A percentile compares a stretch with the other conserved stretches of the same genome.
These are phyloP conservation scores for Linnemannia exigua DNA, from an alignment of 192 early-diverging fungal species.

Conservation along the genomic window DNA sequence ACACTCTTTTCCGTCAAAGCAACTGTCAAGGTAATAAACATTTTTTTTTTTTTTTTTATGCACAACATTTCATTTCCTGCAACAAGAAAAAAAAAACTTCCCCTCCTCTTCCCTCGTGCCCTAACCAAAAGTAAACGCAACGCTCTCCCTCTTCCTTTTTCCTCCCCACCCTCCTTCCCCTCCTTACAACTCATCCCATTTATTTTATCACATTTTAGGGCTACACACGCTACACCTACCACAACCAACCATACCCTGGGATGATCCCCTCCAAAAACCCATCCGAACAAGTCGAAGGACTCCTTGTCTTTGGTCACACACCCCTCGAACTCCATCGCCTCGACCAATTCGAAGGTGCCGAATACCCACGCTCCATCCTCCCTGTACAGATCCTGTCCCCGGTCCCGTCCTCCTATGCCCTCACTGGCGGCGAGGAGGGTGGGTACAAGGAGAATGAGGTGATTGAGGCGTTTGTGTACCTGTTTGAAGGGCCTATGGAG, in stretches of 20 bases:
- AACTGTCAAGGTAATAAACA: constrained; percentile 19
- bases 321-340: constrained; percentile 24
- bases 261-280: constrained; percentile 25
- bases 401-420: constrained; percentile 17
- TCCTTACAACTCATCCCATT: too few species aligned
- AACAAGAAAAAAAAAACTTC: too few species aligned
- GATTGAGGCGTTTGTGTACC: constrained; percentile 22
- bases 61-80: too few species aligned
- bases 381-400: neutral
- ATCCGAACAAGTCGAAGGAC: constrained; percentile 19
- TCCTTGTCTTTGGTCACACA: constrained; percentile 35
- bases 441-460: neutral
- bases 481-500: constrained; percentile 21
- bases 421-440: neutral
- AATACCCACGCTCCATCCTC: constrained; percentile 23
- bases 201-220: constrained; percentile 12
- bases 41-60: too few species aligned
- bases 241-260: constrained; percentile 47
- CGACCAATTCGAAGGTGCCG: constrained; percentile 38
- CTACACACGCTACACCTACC: constrained; percentile 30
- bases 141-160: too few species aligned
- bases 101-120: too few species aligned
- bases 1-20: constrained; percentile 8
- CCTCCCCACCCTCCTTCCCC: too few species aligned
- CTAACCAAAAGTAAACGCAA: too few species aligned